Percentiles rank a stretch among this genome's conserved stretches.
phyloP scores from a whole-genome alignment of 768 basidiomycete genomes.

The Favolaschia claudopus region DNA sequence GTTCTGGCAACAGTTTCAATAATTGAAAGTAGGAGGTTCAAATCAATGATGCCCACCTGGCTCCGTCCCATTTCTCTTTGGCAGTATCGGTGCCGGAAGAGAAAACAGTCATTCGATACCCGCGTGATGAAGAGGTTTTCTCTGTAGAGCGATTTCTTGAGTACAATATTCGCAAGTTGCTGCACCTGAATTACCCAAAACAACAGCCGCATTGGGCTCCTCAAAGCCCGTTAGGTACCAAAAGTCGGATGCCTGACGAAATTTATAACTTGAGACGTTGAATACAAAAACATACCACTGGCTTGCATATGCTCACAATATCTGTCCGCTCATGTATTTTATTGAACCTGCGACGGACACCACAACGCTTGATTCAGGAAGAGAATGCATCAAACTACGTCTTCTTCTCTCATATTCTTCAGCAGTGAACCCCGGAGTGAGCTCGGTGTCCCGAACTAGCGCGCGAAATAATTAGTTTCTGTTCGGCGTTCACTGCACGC shows the following conservation, averaged over 20 bases:
- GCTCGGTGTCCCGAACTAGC: constrained; percentile 65
- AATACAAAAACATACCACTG: not conserved
- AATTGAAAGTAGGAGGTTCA: not conserved
- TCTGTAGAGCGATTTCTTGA: constrained; percentile 49
- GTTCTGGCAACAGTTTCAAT: constrained; percentile 53
- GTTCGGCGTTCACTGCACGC: not conserved
- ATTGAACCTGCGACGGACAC: constrained; percentile 80
- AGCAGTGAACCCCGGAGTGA: constrained; percentile 83
- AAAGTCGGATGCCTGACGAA: constrained; percentile 90
- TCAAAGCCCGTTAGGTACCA: constrained; percentile 97
- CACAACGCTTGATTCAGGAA: constrained; percentile 79
- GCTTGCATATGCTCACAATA: constrained; percentile 66
- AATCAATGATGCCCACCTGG: constrained; percentile 50
- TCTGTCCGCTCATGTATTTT: constrained; percentile 86
- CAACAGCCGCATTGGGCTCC: constrained; percentile 89
- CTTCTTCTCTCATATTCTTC: constrained; percentile 82
- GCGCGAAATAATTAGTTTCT: not conserved
- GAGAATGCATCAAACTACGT: constrained; percentile 69
- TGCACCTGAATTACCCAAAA: constrained; percentile 64
- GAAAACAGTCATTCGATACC: constrained; percentile 90
- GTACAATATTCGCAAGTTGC: not conserved
- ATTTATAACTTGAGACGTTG: constrained; percentile 78
- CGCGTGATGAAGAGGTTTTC: constrained; percentile 71
- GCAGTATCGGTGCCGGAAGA: constrained; percentile 74
- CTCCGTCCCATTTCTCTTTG: constrained; percentile 94